These are phyloP conservation scores for Solanum chmielewskii DNA, from an alignment of 257 asterid genomes.

Conservation along the genomic window DNA sequence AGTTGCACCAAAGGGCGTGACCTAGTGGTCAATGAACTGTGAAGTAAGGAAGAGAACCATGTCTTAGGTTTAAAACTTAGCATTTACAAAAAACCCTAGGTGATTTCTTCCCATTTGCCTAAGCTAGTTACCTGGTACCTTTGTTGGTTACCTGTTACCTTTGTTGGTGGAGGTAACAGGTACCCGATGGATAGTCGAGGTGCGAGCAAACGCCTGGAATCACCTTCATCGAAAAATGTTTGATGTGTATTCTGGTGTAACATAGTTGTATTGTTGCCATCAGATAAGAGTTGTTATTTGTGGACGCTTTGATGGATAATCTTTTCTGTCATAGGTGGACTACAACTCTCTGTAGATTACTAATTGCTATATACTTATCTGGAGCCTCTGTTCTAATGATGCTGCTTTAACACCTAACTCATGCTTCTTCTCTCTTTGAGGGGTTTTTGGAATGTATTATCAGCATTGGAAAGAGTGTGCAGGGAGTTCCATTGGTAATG, in stretches of 20 bases:
- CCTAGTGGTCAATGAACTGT: neutral
- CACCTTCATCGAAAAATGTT: neutral
- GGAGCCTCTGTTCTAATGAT: neutral
- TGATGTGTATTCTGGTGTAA: neutral
- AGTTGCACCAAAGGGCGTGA: neutral
- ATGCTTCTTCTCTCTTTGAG: slow-evolving; percentile 16
- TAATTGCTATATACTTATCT: neutral
- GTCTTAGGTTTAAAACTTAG: neutral
- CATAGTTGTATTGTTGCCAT: neutral
- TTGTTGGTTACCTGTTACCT: neutral
- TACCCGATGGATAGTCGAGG: neutral
- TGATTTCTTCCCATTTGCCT: neutral
- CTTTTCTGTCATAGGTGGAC: neutral
- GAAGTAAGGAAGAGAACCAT: neutral
- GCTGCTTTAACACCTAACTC: slow-evolving; percentile 11
- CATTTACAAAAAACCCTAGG: neutral
- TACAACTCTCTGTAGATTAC: neutral
- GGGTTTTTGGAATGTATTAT: slow-evolving; percentile 10
- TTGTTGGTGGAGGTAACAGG: neutral
- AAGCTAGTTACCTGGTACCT: neutral
- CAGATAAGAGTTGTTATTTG: neutral
- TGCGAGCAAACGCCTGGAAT: neutral
- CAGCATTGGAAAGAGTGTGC: slow-evolving; percentile 60
- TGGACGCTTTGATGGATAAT: neutral
- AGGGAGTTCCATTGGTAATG: slow-evolving; percentile 49